phyloP scores from a whole-genome alignment of 1,284 basidiomycete species.

The Apiotrichum gamsii region DNA sequence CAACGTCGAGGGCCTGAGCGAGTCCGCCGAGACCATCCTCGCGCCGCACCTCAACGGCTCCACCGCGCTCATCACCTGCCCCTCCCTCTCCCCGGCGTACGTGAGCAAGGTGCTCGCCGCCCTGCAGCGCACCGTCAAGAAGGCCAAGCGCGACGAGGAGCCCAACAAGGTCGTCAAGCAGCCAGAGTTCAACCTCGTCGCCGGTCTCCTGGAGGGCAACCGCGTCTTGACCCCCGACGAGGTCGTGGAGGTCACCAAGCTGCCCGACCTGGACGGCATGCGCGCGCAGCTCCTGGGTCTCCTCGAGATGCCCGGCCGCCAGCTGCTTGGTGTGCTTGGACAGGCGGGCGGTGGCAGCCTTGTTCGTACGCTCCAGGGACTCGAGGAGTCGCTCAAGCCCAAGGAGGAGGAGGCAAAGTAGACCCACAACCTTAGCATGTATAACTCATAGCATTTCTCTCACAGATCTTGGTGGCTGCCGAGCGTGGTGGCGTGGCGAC shows the following conservation, averaged over 20 bases:
- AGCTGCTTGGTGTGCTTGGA: conserved; percentile 37
- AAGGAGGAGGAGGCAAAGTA: conserved; percentile 13
- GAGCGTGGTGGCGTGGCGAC: too few species aligned
- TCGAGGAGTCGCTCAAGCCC: conserved; percentile 41
- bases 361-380: conserved; percentile 45
- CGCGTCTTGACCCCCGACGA: conserved; percentile 23
- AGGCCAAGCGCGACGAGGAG: conserved; percentile 21
- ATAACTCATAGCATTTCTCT: conserved; percentile 15
- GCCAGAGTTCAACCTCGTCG: conserved; percentile 41
- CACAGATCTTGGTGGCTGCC: too few species aligned
- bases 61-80: conserved; percentile 43
- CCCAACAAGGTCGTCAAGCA: conserved; percentile 20
- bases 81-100: conserved; percentile 44
- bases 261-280: conserved; percentile 45
- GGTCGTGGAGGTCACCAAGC: conserved; percentile 31
- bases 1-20: conserved; percentile 14
- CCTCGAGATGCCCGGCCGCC: conserved; percentile 38
- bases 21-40: too few species aligned
- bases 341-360: conserved; percentile 44
- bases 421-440: conserved; percentile 14
- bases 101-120: conserved; percentile 37
- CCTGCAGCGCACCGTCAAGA: conserved; percentile 31
- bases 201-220: conserved; percentile 43
- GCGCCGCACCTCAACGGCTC: conserved; percentile 9
- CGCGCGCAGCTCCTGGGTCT: conserved; percentile 47